Percentiles rank a stretch among this genome's conserved stretches.
phyloP scores from a whole-genome alignment of 139 green algal species.

The Chlamydomonas urium region DNA sequence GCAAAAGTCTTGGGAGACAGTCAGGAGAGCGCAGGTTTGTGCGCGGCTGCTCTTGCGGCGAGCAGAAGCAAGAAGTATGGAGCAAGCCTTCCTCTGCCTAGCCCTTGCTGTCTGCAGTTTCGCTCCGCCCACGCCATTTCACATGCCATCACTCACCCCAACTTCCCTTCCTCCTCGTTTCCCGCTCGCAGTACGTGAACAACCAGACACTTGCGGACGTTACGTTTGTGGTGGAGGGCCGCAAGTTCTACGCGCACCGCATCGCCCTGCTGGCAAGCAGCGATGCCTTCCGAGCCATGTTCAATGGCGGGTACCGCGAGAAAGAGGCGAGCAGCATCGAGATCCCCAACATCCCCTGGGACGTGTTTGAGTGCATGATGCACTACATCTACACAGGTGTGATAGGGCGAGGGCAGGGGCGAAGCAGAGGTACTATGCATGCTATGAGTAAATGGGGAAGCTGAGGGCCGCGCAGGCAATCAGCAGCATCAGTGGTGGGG shows the following conservation, averaged over 20 bases:
- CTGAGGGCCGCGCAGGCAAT: not conserved
- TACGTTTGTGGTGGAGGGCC: constrained; percentile 89
- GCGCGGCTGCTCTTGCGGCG: too few species aligned
- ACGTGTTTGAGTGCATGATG: constrained; percentile 90
- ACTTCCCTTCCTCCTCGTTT: too few species aligned
- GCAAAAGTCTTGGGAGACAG: too few species aligned
- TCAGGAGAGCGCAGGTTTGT: too few species aligned
- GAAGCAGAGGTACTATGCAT: too few species aligned
- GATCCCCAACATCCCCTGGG: constrained; percentile 89
- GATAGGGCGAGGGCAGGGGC: constrained; percentile 45
- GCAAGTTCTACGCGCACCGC: constrained; percentile 83
- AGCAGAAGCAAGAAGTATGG: too few species aligned
- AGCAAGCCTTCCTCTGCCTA: too few species aligned
- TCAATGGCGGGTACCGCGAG: constrained; percentile 73
- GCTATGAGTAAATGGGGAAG: too few species aligned
- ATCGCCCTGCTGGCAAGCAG: constrained; percentile 86
- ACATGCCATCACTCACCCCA: too few species aligned
- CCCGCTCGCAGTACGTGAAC: constrained; percentile 92
- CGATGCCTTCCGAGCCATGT: constrained; percentile 94
- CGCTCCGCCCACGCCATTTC: too few species aligned
- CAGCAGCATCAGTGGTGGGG: constrained; percentile 39
- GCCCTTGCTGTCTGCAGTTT: too few species aligned
- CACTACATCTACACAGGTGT: constrained; percentile 90
- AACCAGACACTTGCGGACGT: constrained; percentile 83
- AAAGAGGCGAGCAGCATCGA: constrained; percentile 76